Evolutionary conservation across 176 grass and related monocot species (phyloP), one percentile per base, ranked within the genome.

Genomic region (Phoenix roebelenii): DNA sequence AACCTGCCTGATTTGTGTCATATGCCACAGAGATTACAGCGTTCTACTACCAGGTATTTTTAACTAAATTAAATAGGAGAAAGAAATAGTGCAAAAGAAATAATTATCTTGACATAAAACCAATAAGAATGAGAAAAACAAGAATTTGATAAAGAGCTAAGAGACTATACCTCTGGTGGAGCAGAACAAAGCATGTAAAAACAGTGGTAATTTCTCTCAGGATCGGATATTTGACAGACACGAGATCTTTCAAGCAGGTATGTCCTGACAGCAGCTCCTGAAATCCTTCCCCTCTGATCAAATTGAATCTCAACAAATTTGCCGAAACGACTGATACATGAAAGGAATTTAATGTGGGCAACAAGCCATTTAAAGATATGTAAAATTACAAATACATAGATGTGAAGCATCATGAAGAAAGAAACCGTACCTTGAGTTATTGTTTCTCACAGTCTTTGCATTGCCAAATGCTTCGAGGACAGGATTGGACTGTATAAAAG

Each of bases 301-400:
- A 92, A 92, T 65, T 92, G 88, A 72, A 92, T 77, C 79, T 92
- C 88, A 55, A 92, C 88, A 87, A 92, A 92, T 78, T 92, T 92
- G 23, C 88, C 88, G 18, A 92, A 92, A 57, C 88, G 88, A 81
- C 88, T 92, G 73, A 51, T 55, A 57, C 54, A 68, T 67, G 5
- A 35, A 39, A 56, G 12, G 18, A 56, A 56, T 9, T 20, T 22
- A 20, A 15, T 12, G 7, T 20, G 12, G 17, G 18, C 12, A 23
- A 14, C n/a, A 56, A 56, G 54, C 18, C 22, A 22, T 22, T 3
- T 9, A 44, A 44, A 44, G 35, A 44, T 30, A 5, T 14, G 35
- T 14, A 6, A 9, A 3, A 14, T 52, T 22, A 57, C 56, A 60
- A 32, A 23, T 57, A 58, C 22, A 65, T 25, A 71, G 24, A 56